These are phyloP conservation scores for Solanum chiquidenum DNA, from an alignment of 257 asterid species.

Conservation along the genomic window DNA sequence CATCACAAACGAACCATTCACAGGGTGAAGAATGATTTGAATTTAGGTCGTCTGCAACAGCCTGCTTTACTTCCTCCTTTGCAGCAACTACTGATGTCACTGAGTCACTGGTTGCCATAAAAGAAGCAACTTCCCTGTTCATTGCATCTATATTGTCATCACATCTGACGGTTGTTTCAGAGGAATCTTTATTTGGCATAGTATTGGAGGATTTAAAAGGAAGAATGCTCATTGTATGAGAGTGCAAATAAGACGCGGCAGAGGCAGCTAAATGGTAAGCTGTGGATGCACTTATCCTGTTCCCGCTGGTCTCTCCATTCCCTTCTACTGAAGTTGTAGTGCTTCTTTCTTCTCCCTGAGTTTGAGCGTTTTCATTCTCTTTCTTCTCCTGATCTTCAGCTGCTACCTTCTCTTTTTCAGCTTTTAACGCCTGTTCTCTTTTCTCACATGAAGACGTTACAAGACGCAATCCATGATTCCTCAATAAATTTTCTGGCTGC, in stretches of 20 bases:
- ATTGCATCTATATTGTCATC: constrained; percentile 10
- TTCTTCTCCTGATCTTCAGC: constrained; percentile 21
- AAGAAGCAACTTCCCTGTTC: constrained; percentile 51
- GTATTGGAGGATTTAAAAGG: constrained; percentile 41
- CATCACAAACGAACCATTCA: constrained; percentile 92
- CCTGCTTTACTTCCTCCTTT: constrained; percentile 93
- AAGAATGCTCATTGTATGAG: constrained; percentile 69
- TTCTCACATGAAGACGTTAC: constrained; percentile 83
- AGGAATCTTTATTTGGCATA: constrained; percentile 5
- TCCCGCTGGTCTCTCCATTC: constrained; percentile 17
- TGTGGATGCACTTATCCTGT: constrained; percentile 37
- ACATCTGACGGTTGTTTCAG: constrained; percentile 6
- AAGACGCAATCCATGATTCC: constrained; percentile 38
- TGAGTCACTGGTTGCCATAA: constrained; percentile 81
- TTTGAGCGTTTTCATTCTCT: constrained; percentile 9
- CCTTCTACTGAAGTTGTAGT: constrained; percentile 8
- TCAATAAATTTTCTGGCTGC: constrained; percentile 65
- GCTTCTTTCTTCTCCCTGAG: constrained; percentile 10
- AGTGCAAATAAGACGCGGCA: constrained; percentile 87
- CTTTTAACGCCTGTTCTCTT: constrained; percentile 49
- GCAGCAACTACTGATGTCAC: constrained; percentile 96
- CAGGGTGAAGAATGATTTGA: constrained; percentile 73
- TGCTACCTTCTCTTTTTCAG: constrained; percentile 42
- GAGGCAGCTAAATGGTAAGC: constrained; percentile 90
- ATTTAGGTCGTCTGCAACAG: constrained; percentile 90